Base-by-base conservation (phyloP, 306 rosid species). In the apple (Malus domestica) region DNA sequence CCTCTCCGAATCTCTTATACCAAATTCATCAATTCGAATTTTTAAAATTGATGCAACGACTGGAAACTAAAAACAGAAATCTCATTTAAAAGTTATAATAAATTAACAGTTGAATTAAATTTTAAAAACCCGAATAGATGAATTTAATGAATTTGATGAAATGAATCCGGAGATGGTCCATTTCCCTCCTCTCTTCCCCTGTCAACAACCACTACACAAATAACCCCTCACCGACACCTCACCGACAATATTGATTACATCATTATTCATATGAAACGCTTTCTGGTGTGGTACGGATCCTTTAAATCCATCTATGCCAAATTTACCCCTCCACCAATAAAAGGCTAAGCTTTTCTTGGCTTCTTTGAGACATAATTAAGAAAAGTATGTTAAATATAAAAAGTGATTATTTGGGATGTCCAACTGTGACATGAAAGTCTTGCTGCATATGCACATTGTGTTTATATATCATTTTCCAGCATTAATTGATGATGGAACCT, bases 191-290 rank as follows among this genome's bases (percentile, higher is more conserved):
- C 13, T 4, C 1, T 10, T 1, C 3, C n/a, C 1, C n/a, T 8
- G 10, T 8, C 27, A 13, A 58, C 45, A 20, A 19, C 67, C 1
- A 15, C 32, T 6, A 5, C 44, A 30, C 62, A 42, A 13, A 51
- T 22, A 22, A 19, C 3, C 4, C 75, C 62, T 40, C 83, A 85
- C 85, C 86, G 89, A 80, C 89, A 73, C 75, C 62, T 40, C 81
- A 85, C 85, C 86, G 89, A 80, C 89, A 73, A 13, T 51, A 16
- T 45, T 60, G 30, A 19, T 11, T 46, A 54, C 64, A 4, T 61
- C 62, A 18, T 30, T 10, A 20, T 9, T 32, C 29, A 2, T 15
- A 19, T 4, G 12, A 32, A 18, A 4, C 13, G 13, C 22, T 63
- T 63, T 30, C 42, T 44, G 70, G 30, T 18, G 78, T 27, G n/a